phyloP scores from a whole-genome alignment of 768 basidiomycete species.

The Kondoa malvinella region DNA sequence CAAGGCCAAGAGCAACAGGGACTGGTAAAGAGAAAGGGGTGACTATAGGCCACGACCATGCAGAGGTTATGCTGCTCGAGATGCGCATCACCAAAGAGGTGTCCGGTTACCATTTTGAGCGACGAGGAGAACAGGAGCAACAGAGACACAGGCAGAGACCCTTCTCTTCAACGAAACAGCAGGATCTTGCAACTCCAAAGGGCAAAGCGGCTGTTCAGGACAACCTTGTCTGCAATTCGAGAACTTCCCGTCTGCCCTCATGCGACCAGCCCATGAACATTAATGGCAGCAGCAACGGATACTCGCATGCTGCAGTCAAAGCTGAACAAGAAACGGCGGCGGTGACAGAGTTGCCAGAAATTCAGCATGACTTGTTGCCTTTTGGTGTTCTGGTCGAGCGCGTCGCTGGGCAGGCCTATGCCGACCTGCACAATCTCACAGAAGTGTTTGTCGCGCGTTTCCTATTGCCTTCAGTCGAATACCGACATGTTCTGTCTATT shows the following conservation, averaged over 20 bases:
- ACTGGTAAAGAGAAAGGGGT: not conserved
- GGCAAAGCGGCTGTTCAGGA: not conserved
- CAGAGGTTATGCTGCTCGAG: too few relatives aligned
- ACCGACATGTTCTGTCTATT: too few relatives aligned
- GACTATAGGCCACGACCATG: too few relatives aligned
- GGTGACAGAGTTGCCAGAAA: slow-evolving; percentile 55
- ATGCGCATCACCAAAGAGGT: too few relatives aligned
- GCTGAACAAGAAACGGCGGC: slow-evolving; percentile 26
- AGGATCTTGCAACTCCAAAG: too few relatives aligned
- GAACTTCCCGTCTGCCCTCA: not conserved
- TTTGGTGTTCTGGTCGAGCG: slow-evolving; percentile 59
- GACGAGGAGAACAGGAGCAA: too few relatives aligned
- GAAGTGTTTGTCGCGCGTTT: slow-evolving; percentile 50
- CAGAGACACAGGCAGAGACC: too few relatives aligned
- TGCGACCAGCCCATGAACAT: not conserved
- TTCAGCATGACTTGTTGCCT: slow-evolving; percentile 54
- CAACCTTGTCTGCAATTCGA: not conserved
- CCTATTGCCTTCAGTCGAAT: too few relatives aligned
- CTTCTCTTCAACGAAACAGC: too few relatives aligned
- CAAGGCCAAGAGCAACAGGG: not conserved
- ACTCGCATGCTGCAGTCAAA: not conserved
- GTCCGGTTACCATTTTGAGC: too few relatives aligned
- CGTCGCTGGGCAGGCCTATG: slow-evolving; percentile 60
- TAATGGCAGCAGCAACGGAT: not conserved
- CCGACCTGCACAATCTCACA: slow-evolving; percentile 61